Evolutionary conservation across 495 filamentous ascomycete species (phyloP).

Genomic region (Polyplosphaeria fusca): DNA sequence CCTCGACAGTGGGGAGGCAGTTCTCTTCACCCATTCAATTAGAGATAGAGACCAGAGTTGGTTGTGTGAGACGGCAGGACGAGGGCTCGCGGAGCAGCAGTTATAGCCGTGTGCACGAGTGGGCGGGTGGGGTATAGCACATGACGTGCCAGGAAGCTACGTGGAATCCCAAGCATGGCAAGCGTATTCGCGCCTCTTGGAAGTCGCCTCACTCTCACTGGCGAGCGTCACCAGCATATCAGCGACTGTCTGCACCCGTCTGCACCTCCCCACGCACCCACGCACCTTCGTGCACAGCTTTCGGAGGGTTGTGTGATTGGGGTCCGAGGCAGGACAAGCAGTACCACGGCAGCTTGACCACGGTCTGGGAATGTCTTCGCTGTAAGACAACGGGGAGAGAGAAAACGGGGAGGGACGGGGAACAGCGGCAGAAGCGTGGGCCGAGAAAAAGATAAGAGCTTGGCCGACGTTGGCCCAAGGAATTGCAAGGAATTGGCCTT

Average conservation of each 20-base stretch:
- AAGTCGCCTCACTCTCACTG: slow-evolving; percentile 17
- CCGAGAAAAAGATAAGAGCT: slow-evolving; percentile 11
- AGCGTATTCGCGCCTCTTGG: slow-evolving; percentile 23
- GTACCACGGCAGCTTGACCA: too few species aligned
- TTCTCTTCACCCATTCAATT: slow-evolving; percentile 36
- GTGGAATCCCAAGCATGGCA: slow-evolving; percentile 24
- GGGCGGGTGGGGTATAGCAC: slow-evolving; percentile 22
- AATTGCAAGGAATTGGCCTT: too few species aligned
- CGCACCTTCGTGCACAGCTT: neutral
- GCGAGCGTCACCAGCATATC: neutral
- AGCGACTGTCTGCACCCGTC: neutral
- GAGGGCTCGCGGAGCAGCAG: slow-evolving; percentile 13
- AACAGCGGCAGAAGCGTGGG: too few species aligned
- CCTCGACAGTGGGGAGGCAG: slow-evolving; percentile 28
- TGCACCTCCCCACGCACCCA: slow-evolving; percentile 18
- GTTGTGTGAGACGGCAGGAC: slow-evolving; percentile 35
- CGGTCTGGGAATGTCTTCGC: too few species aligned
- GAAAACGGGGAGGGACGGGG: neutral
- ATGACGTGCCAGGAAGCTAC: slow-evolving; percentile 24
- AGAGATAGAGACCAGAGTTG: slow-evolving; percentile 17
- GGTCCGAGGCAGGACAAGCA: too few species aligned
- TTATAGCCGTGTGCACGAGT: slow-evolving; percentile 20
- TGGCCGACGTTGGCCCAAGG: slow-evolving; percentile 11
- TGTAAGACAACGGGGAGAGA: too few species aligned
- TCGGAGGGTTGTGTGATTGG: neutral